These are phyloP conservation scores for Centrapalus pauciflorus DNA, from an alignment of 129 eudicot species.

Conservation along the genomic window DNA sequence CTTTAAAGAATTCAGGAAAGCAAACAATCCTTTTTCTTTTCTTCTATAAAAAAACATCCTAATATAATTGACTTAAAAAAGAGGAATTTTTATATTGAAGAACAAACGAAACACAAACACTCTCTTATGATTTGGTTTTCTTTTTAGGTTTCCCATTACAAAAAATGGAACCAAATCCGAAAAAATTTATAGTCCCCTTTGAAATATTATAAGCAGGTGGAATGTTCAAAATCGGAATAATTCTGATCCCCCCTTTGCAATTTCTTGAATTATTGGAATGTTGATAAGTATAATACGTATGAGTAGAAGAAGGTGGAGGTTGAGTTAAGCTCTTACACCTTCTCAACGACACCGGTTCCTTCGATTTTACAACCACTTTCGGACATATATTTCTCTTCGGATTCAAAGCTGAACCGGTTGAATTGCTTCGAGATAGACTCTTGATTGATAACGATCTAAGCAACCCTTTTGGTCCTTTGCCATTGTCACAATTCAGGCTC, in stretches of 20 bases:
- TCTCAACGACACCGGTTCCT: slow-evolving; percentile 32
- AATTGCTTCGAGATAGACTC: slow-evolving; percentile 59
- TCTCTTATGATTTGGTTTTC: slow-evolving; percentile 45
- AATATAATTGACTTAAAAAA: too few species aligned
- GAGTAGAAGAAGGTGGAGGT: slow-evolving; percentile 23
- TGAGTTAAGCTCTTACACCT: slow-evolving; percentile 26
- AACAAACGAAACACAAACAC: slow-evolving; percentile 2
- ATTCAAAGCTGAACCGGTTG: slow-evolving; percentile 84
- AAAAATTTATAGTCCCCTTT: slow-evolving; percentile 55
- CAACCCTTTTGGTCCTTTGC: slow-evolving; percentile 39
- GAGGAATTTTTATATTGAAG: slow-evolving; percentile 27
- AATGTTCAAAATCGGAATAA: slow-evolving; percentile 73
- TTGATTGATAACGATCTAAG: slow-evolving; percentile 45
- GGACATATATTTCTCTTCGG: slow-evolving; percentile 31
- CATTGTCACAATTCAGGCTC: slow-evolving; percentile 54
- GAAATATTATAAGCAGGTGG: slow-evolving; percentile 52
- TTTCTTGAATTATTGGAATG: slow-evolving; percentile 30
- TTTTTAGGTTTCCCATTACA: slow-evolving; percentile 67
- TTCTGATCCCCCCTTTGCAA: slow-evolving; percentile 44
- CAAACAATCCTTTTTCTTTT: too few species aligned
- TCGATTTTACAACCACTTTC: slow-evolving; percentile 30
- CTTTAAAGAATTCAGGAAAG: too few species aligned
- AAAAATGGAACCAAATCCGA: slow-evolving; percentile 77
- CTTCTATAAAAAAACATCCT: too few species aligned
- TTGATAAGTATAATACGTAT: slow-evolving; percentile 24